phyloP scores from a whole-genome alignment of 2,329 filamentous ascomycete genomes.

The Bipolaris cookei region DNA sequence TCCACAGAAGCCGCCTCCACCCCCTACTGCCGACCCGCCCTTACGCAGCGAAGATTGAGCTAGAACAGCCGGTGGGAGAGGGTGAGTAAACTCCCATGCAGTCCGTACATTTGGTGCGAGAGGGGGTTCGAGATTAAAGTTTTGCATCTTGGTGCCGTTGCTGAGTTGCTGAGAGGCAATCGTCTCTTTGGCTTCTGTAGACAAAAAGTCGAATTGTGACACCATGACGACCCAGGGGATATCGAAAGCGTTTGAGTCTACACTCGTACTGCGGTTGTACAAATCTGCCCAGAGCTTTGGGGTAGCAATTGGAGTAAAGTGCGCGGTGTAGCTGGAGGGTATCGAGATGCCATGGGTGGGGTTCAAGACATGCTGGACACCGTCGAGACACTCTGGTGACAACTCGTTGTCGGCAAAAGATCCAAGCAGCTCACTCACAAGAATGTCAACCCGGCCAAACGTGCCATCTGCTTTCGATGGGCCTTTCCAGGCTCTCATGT shows the following conservation, averaged over 20 bases:
- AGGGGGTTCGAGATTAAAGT: slow-evolving; percentile 42
- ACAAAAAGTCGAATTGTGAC: slow-evolving; percentile 85
- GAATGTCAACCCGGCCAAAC: slow-evolving; percentile 79
- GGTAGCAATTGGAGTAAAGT: slow-evolving; percentile 88
- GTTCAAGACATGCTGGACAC: slow-evolving; percentile 88
- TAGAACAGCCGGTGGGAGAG: slow-evolving; percentile 67
- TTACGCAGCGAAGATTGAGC: slow-evolving; percentile 62
- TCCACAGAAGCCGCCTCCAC: slow-evolving; percentile 74
- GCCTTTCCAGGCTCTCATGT: slow-evolving; percentile 96
- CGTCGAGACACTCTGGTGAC: slow-evolving; percentile 94
- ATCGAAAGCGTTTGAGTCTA: slow-evolving; percentile 76
- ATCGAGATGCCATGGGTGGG: slow-evolving; percentile 88
- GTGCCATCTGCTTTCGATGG: slow-evolving; percentile 64
- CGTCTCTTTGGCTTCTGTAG: slow-evolving; percentile 55
- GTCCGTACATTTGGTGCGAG: slow-evolving; percentile 66
- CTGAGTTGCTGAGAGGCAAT: slow-evolving; percentile 60
- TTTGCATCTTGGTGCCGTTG: slow-evolving; percentile 38
- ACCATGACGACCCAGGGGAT: slow-evolving; percentile 95
- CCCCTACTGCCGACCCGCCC: slow-evolving; percentile 69
- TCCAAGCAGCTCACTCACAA: slow-evolving; percentile 91
- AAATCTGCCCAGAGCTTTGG: slow-evolving; percentile 87
- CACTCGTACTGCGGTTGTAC: slow-evolving; percentile 61
- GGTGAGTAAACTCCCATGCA: slow-evolving; percentile 82
- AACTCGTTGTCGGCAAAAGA: slow-evolving; percentile 98
- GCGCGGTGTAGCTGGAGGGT: slow-evolving; percentile 89